Evolutionary conservation across 106 monocot genomes (phyloP).

Genomic region (Dendrobium officinale): DNA sequence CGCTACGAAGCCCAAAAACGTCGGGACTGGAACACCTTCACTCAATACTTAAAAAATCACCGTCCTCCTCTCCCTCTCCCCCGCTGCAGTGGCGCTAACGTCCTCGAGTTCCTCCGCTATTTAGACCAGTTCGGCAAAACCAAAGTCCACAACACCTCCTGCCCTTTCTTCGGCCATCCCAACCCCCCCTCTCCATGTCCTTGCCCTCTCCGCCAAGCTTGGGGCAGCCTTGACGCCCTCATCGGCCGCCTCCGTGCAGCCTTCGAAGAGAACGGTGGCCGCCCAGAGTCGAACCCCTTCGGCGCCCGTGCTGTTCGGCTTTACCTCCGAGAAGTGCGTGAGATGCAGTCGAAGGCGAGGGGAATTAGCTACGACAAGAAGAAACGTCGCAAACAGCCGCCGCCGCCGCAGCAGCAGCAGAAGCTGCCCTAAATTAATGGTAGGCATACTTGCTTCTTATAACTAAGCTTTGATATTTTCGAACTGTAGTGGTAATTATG

Average conservation of each 20-base stretch:
- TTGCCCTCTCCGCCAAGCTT: constrained; percentile 5
- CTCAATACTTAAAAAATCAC: not conserved
- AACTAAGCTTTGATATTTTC: not conserved
- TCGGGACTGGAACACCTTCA: constrained; percentile 6
- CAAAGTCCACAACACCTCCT: constrained; percentile 11
- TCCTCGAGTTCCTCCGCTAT: constrained; percentile 24
- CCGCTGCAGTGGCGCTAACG: constrained; percentile 19
- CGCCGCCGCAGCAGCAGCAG: not conserved
- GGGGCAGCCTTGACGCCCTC: constrained; percentile 8
- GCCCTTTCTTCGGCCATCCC: not conserved
- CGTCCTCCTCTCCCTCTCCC: not conserved
- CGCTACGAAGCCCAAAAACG: not conserved
- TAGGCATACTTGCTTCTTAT: not conserved
- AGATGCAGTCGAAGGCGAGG: constrained; percentile 43
- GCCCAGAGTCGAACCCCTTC: constrained; percentile 53
- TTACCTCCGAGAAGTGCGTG: constrained; percentile 56
- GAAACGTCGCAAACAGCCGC: constrained; percentile 23
- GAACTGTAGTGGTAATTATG: too few species aligned
- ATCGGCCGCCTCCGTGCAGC: constrained; percentile 9
- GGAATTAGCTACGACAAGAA: constrained; percentile 72
- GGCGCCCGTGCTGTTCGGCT: constrained; percentile 51
- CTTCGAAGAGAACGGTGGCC: constrained; percentile 16
- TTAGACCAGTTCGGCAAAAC: constrained; percentile 28
- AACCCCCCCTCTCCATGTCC: not conserved
- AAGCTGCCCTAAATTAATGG: not conserved